phyloP scores from a whole-genome alignment of 176 grass and related monocot species.

The Ananas comosus region DNA sequence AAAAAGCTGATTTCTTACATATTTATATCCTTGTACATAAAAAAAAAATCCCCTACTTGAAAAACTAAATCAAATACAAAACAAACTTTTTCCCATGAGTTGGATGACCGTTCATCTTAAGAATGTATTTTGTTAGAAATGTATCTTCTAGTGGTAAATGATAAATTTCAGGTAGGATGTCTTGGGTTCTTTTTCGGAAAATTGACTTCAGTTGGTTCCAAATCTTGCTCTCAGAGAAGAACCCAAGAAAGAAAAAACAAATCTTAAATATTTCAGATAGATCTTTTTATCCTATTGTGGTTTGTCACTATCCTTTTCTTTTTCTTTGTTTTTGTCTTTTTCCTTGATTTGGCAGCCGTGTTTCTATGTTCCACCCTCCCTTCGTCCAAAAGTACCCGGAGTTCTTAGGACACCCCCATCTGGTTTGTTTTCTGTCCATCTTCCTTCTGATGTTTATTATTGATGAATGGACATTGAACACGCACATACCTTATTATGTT shows the following conservation, averaged over 20 bases:
- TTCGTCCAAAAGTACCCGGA: slow-evolving; percentile 40
- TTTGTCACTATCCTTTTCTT: neutral
- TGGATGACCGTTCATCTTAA: too few species aligned
- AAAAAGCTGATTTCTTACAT: slow-evolving; percentile 12
- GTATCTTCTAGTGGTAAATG: too few species aligned
- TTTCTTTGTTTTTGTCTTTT: neutral
- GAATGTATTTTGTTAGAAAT: too few species aligned
- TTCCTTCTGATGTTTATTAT: slow-evolving; percentile 5
- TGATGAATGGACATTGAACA: neutral
- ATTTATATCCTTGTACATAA: neutral
- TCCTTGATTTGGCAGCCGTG: slow-evolving; percentile 22
- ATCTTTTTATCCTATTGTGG: neutral
- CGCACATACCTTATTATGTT: slow-evolving; percentile 4
- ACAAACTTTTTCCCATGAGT: too few species aligned
- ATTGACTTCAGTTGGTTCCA: too few species aligned
- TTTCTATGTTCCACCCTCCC: slow-evolving; percentile 39
- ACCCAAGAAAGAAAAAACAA: neutral
- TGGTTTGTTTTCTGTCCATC: slow-evolving; percentile 63
- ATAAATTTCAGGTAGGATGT: too few species aligned
- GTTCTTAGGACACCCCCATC: slow-evolving; percentile 67
- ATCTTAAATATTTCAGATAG: slow-evolving; percentile 7
- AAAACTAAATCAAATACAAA: too few species aligned
- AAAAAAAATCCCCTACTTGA: too few species aligned
- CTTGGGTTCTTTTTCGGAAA: too few species aligned
- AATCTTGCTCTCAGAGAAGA: too few species aligned